Evolutionary conservation across 371 early-diverging fungal species (phyloP).

Genomic region (Actinomortierella ambigua): DNA sequence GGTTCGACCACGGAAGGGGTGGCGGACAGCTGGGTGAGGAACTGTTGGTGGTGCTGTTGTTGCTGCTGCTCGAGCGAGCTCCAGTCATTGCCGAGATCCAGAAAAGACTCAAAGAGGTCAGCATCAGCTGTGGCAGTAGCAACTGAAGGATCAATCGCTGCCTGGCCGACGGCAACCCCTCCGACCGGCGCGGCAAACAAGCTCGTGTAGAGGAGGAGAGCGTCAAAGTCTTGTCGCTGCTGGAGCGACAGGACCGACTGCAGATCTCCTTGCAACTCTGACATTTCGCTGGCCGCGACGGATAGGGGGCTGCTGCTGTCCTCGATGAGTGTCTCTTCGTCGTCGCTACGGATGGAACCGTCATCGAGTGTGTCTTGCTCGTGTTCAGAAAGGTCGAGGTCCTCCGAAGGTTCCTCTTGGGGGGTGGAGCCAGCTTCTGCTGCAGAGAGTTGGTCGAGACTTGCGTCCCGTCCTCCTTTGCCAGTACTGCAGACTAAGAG

Average conservation of each 20-base stretch:
- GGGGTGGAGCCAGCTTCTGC: slow-evolving; percentile 47
- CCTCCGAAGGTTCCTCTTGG: slow-evolving; percentile 30
- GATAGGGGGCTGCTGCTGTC: slow-evolving; percentile 39
- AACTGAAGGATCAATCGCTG: slow-evolving; percentile 17
- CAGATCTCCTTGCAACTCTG: slow-evolving; percentile 44
- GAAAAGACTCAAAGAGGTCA: slow-evolving; percentile 49
- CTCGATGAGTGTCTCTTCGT: slow-evolving; percentile 27
- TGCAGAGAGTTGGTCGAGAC: slow-evolving; percentile 48
- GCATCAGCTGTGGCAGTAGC: slow-evolving; percentile 46
- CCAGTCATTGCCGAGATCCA: slow-evolving; percentile 51
- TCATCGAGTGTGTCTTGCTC: slow-evolving; percentile 35
- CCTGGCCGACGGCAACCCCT: slow-evolving; percentile 11
- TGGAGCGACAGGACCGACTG: slow-evolving; percentile 47
- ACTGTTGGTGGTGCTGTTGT: slow-evolving; percentile 3
- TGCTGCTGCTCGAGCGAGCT: slow-evolving; percentile 40
- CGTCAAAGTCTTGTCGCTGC: slow-evolving; percentile 44
- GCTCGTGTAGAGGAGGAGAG: slow-evolving; percentile 49
- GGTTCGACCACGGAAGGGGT: too few species aligned
- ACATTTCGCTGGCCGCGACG: slow-evolving; percentile 16
- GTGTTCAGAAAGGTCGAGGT: slow-evolving; percentile 6
- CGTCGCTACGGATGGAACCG: slow-evolving; percentile 39
- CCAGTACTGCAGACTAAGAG: slow-evolving; percentile 48
- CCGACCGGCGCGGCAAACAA: slow-evolving; percentile 37
- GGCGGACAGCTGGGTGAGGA: not conserved
- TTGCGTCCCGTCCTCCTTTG: slow-evolving; percentile 41